Percentiles rank a stretch among this genome's conserved stretches.
phyloP scores from a whole-genome alignment of 768 basidiomycete species.

The Gyrodon lividus region DNA sequence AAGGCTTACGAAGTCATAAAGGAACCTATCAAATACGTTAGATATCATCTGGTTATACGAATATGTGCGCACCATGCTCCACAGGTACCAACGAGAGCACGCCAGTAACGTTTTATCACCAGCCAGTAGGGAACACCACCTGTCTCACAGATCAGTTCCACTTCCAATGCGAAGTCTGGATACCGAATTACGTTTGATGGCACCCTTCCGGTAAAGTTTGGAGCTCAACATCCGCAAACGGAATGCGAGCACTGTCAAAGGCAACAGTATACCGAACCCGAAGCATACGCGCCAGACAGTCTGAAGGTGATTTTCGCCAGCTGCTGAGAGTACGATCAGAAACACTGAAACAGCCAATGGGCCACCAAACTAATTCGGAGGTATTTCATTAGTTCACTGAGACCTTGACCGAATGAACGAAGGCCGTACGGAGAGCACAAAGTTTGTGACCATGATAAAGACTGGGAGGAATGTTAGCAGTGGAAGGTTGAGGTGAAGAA shows the following conservation, averaged over 20 bases:
- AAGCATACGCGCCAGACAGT: constrained; percentile 72
- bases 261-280: constrained; percentile 59
- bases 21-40: constrained; percentile 45
- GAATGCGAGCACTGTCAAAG: constrained; percentile 69
- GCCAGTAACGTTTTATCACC: constrained; percentile 65
- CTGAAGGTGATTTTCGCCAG: constrained; percentile 56
- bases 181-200: constrained; percentile 56
- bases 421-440: constrained; percentile 55
- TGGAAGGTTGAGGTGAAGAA: neutral
- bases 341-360: constrained; percentile 67
- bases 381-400: neutral
- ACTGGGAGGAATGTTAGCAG: constrained; percentile 33
- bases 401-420: neutral
- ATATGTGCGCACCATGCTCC: constrained; percentile 55
- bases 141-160: constrained; percentile 22
- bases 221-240: constrained; percentile 73
- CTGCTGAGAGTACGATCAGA: constrained; percentile 65
- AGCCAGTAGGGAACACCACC: constrained; percentile 60
- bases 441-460: constrained; percentile 77
- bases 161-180: neutral
- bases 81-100: constrained; percentile 63
- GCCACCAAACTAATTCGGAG: constrained; percentile 52
- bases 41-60: neutral
- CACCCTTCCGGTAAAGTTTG: constrained; percentile 58
- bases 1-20: constrained; percentile 60